phyloP scores from a whole-genome alignment of 1,139 yeast genomes.

The Pichia sp. region DNA sequence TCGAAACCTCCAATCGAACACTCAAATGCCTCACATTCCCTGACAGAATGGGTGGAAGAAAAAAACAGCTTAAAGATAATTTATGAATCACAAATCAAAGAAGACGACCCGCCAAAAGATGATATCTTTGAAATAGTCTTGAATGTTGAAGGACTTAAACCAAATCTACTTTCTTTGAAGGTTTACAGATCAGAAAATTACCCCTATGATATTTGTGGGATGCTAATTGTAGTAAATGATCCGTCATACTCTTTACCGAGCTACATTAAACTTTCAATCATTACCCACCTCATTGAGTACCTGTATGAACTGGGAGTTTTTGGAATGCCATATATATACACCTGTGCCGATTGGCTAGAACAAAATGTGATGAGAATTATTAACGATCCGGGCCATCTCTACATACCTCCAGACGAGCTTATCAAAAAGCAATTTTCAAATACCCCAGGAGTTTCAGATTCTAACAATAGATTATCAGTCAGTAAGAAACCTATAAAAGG shows the following conservation, averaged over 20 bases:
- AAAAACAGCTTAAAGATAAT: slow-evolving; percentile 63
- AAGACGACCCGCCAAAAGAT: slow-evolving; percentile 27
- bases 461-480: background rate
- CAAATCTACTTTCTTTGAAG: slow-evolving; percentile 42
- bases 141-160: slow-evolving; percentile 34
- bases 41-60: slow-evolving; percentile 68
- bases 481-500: slow-evolving; percentile 21
- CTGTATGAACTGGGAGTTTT: slow-evolving; percentile 41
- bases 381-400: slow-evolving; percentile 70
- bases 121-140: slow-evolving; percentile 35
- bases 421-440: too few species aligned
- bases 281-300: slow-evolving; percentile 45
- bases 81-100: slow-evolving; percentile 38
- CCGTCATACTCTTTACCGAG: slow-evolving; percentile 55
- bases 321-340: slow-evolving; percentile 68
- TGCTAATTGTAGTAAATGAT: slow-evolving; percentile 50
- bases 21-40: slow-evolving; percentile 11
- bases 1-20: background rate
- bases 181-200: slow-evolving; percentile 51
- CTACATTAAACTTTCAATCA: slow-evolving; percentile 66
- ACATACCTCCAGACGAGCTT: slow-evolving; percentile 33
- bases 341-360: slow-evolving; percentile 71
- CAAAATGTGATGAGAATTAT: slow-evolving; percentile 55
- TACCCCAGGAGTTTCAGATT: too few species aligned
- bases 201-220: slow-evolving; percentile 61